Base-by-base conservation (phyloP, 257 asterid species). In the Nicotiana sylvestris region DNA sequence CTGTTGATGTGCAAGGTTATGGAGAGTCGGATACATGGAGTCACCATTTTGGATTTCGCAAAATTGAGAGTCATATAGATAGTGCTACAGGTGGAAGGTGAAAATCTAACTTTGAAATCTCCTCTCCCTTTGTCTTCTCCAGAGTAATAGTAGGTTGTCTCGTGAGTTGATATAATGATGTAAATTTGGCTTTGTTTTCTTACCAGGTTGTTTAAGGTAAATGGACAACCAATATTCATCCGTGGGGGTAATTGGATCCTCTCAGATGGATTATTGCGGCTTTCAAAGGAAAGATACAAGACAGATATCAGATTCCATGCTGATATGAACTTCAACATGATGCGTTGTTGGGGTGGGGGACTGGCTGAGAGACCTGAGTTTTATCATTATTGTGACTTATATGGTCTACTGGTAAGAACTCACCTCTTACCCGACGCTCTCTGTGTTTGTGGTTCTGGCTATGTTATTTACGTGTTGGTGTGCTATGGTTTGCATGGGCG, bases 261-360 rank as follows among this genome's bases (percentile, higher is more conserved):
- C 84, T 96, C 99, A 57, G 99, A 96, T 89, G 99, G 99, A 80
- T 85, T 96, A 82, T 89, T 96, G 76, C 92, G 98, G 85, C 92
- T 94, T 69, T 90, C 98, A 67, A 91, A 90, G 89, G 86, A 91
- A 87, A 97, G 98, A 51, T 96, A 96, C 82, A 16, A 87, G 83
- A 84, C 99, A 46, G 98, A 96, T 84, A 92, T 96, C 89, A 94
- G 88, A 84, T 96, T 96, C 87, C 99, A 96, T 84, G 97, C 99
- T 64, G 98, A 96, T 87, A 94, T 96, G 99, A 93, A 96, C 91
- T 96, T 96, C 86, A 94, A 96, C 86, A 96, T 96, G 99, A 91
- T 94, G 9, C 98, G 99, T 64, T 94, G 98, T 89, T 96, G 99
- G 98, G 99, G 97, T 21, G 99, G 99, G 60, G 99, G 98, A 72